Base-by-base conservation (phyloP, 805 yeast species). In the Saccharomyces jurei region DNA sequence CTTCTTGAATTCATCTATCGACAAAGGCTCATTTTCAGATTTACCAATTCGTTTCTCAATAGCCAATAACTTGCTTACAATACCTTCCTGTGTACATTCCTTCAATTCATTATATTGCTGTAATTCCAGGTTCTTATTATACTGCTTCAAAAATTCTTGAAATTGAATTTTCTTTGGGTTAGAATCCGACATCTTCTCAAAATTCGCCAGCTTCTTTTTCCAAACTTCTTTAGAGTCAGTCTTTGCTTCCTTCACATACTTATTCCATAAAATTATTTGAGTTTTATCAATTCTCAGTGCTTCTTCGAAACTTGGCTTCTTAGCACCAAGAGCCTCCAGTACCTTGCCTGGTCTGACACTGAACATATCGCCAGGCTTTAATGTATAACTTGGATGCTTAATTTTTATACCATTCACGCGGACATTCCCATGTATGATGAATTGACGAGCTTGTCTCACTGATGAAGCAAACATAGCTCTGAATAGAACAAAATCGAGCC, bases 381-480 rank as follows among this genome's bases (percentile, higher is more conserved):
- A 76, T 11, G 84, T 81, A 69, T 77, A 92, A 6, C 89, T 82
- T 4, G 97, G 96, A 62, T 87, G 88, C 62, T 78, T 80, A 57
- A 91, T 84, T 14, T 75, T 77, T 36, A 85, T 80, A 9, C 96
- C 97, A 67, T 92, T 94, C 44, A 92, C 98, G 58, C 77, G 75
- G 11, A 92, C 98, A 59, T 84, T 76, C 1, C 96, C 96, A 49
- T 82, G 83, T 14, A 87, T 71, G 56, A 94, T 84, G 64, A 87
- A 89, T 67, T 87, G 90, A 62, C 97, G 81, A 2, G 99, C 96
- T 72, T 92, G 98, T 76, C 97, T 84, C 3, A 89, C 82, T 6
- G 96, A 87, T 4, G 96, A 81, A 4, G 98, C 96, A 75, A 92
- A 90, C 87, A 92, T 79, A 21, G 97, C 77, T 71, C 99, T 83